phyloP scores from a whole-genome alignment of 2,329 filamentous ascomycete species.

The Cordyceps javanica region DNA sequence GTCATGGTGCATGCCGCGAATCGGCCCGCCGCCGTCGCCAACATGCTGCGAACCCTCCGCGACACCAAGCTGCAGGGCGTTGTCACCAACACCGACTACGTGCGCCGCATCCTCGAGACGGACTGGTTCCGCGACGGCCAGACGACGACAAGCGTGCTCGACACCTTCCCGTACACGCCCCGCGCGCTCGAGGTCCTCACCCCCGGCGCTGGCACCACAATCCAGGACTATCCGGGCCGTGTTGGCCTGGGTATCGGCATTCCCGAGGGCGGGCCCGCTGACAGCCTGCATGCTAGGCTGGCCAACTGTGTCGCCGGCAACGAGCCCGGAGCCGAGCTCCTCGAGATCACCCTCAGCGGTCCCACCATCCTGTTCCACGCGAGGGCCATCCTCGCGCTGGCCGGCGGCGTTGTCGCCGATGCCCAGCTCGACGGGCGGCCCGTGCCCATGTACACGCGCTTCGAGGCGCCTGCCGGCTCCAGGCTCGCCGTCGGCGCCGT shows the following conservation, averaged over 20 bases:
- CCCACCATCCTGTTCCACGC: slow-evolving; percentile 51
- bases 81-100: slow-evolving; percentile 50
- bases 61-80: slow-evolving; percentile 39
- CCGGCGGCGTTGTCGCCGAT: slow-evolving; percentile 49
- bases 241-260: slow-evolving; percentile 51
- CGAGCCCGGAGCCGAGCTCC: slow-evolving; percentile 38
- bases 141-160: slow-evolving; percentile 52
- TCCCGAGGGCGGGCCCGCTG: slow-evolving; percentile 56
- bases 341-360: slow-evolving; percentile 56
- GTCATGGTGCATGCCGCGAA: slow-evolving; percentile 46
- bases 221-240: slow-evolving; percentile 55
- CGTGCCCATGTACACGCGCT: slow-evolving; percentile 49
- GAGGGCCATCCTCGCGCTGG: slow-evolving; percentile 48
- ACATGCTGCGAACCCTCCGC: slow-evolving; percentile 39
- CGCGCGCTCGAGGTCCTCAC: slow-evolving; percentile 50
- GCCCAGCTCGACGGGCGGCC: slow-evolving; percentile 41
- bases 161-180: slow-evolving; percentile 42
- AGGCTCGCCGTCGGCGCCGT: slow-evolving; percentile 48
- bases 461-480: slow-evolving; percentile 41
- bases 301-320: slow-evolving; percentile 58
- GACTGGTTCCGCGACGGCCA: slow-evolving; percentile 39
- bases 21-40: slow-evolving; percentile 33
- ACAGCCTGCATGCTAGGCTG: slow-evolving; percentile 49
- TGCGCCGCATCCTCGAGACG: slow-evolving; percentile 42
- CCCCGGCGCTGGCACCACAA: slow-evolving; percentile 49